phyloP scores from a whole-genome alignment of 306 rosid species.

The Acacia confusa region DNA sequence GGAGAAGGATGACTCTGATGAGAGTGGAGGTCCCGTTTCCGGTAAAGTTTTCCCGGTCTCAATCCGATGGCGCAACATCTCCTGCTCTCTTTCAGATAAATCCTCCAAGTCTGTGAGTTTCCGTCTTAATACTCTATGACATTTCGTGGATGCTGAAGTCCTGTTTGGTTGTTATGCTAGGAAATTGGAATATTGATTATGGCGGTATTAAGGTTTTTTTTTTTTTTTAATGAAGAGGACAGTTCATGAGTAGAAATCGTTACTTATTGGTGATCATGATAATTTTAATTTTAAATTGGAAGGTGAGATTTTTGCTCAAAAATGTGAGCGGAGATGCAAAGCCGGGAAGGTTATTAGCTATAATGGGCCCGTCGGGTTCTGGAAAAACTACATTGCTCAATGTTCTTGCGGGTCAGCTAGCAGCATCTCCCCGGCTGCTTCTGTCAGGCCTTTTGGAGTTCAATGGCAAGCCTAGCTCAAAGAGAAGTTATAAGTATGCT shows the following conservation, averaged over 20 bases:
- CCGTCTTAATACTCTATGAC: neutral
- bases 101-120: conserved; percentile 62
- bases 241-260: neutral
- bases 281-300: conserved; percentile 13
- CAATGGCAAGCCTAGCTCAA: conserved; percentile 72
- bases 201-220: neutral
- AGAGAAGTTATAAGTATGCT: conserved; percentile 64
- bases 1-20: conserved; percentile 27
- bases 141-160: neutral
- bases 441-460: conserved; percentile 79
- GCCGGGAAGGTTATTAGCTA: conserved; percentile 83
- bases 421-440: conserved; percentile 65
- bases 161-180: conserved; percentile 13
- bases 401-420: conserved; percentile 84
- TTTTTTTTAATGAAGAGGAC: neutral
- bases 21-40: conserved; percentile 28
- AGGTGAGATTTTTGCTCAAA: conserved; percentile 85
- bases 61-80: conserved; percentile 77
- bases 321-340: conserved; percentile 83
- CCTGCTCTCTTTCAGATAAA: conserved; percentile 72
- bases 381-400: conserved; percentile 97
- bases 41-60: conserved; percentile 64
- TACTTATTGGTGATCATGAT: neutral
- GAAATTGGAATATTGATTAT: neutral
- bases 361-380: conserved; percentile 98